Evolutionary conservation across 169 alveolate species (phyloP), one percentile per base, ranked within the genome.

Genomic region (Plasmodium gonderi): DNA sequence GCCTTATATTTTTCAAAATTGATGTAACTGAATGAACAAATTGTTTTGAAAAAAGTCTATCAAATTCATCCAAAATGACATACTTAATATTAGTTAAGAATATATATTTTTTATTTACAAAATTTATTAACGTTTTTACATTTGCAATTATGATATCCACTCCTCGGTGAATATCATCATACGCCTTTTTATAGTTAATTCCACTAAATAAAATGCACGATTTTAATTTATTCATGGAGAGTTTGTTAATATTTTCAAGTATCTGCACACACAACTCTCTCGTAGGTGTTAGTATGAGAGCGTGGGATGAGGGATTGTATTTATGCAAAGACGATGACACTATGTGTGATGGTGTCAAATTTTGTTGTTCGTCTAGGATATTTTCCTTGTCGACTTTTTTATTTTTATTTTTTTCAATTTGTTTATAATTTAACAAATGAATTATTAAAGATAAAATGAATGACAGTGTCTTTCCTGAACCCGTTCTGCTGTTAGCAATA

Each of bases 401-500:
- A 2, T 81, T 95, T 14, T 17, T 72, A 31, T 95, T 91, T 12
- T 68, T 67, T 14, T 90, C 65, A 20, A 75, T 74, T 12, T 95
- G 91, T 44, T 95, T 96, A 91, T 95, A 96, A 6, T 98, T 98
- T 90, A 96, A 79, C 65, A 98, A 94, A 77, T 98, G 99, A n/a
- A 97, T 96, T 23, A 98, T 79, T 64, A 97, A 97, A 8, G 99
- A 99, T 17, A 98, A 92, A 83, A 98, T 83, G 91, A 95, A 98
- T 12, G 99, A 98, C 65, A 98, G 91, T 44, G 99, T 98, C 93
- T 98, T 98, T 6, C 99, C 99, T 54, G 98, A 96, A 3, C 99
- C 99, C 0, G 99, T 98, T 85, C 98, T 98, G 12, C 99, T 98
- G 65, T 97, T 98, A 31, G 99, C 99, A 29, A 98, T 97, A 91